phyloP scores from a whole-genome alignment of 164 flowering plant species.

The Berberis vulgaris region DNA sequence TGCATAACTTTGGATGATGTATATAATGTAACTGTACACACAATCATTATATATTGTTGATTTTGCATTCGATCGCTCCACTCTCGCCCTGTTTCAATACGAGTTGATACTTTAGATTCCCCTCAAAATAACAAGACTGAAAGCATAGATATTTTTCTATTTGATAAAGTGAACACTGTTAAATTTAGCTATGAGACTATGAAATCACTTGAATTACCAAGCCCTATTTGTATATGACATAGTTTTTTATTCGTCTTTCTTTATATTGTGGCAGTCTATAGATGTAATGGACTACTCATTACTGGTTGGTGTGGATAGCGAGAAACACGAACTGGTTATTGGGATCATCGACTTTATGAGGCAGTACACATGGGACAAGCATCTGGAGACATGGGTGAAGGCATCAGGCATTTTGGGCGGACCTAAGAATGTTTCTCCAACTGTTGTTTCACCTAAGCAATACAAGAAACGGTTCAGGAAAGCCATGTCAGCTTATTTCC shows the following conservation, averaged over 20 bases:
- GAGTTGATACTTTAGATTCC: no score
- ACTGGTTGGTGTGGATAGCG: slow-evolving; percentile 90
- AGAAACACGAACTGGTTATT: slow-evolving; percentile 82
- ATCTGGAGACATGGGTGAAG: slow-evolving; percentile 98
- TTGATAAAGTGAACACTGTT: not conserved
- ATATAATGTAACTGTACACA: no score
- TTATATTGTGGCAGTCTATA: slow-evolving; percentile 46
- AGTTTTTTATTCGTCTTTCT: not conserved
- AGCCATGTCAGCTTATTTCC: slow-evolving; percentile 92
- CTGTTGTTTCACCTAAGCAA: slow-evolving; percentile 92
- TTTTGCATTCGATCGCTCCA: no score
- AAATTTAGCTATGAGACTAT: not conserved
- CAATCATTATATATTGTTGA: no score
- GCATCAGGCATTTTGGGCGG: slow-evolving; percentile 94
- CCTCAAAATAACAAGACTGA: no score
- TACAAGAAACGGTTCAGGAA: slow-evolving; percentile 97
- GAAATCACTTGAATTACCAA: no score
- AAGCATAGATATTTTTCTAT: no score
- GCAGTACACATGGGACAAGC: slow-evolving; percentile 99
- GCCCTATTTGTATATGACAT: not conserved
- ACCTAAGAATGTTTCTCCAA: slow-evolving; percentile 69
- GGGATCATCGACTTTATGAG: slow-evolving; percentile 99
- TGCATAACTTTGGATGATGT: no score
- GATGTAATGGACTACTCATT: slow-evolving; percentile 98
- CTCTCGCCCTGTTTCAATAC: no score